Conservation (phyloP, 257 asterid species). For the Nicotiana knightiana region DNA sequence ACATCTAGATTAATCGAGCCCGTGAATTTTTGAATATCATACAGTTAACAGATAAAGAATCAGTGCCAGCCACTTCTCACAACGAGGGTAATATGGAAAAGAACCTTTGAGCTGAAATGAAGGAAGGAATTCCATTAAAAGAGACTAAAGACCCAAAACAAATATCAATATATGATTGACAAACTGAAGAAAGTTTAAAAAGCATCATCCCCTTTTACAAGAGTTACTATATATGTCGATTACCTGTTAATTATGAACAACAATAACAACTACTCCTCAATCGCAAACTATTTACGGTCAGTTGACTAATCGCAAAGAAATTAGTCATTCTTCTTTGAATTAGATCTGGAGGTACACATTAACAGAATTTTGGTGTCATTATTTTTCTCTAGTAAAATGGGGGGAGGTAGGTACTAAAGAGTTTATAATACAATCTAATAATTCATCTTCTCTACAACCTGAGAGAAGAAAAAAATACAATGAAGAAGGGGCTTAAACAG, state of each 20-base stretch:
- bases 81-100: neutral
- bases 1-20: too few relatives aligned
- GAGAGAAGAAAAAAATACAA: constrained; percentile 1
- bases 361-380: constrained; percentile 25
- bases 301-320: constrained; percentile 13
- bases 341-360: constrained; percentile 38
- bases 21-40: too few relatives aligned
- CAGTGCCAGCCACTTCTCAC: neutral
- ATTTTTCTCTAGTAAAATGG: constrained; percentile 5
- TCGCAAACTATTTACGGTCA: constrained; percentile 9
- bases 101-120: neutral
- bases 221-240: too few relatives aligned
- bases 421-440: neutral
- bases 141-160: constrained; percentile 22
- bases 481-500: constrained; percentile 19
- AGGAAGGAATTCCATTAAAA: constrained; percentile 24
- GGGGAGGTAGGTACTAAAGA: constrained; percentile 4
- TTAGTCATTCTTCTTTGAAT: constrained; percentile 30
- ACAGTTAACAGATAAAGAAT: neutral
- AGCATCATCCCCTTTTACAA: constrained; percentile 26
- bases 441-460: neutral
- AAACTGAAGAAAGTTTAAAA: constrained; percentile 33
- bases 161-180: constrained; percentile 19
- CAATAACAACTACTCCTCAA: neutral
- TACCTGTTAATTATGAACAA: neutral